Base-by-base conservation (phyloP, 768 basidiomycete genomes). In the Tricholoma hemisulphureum region DNA sequence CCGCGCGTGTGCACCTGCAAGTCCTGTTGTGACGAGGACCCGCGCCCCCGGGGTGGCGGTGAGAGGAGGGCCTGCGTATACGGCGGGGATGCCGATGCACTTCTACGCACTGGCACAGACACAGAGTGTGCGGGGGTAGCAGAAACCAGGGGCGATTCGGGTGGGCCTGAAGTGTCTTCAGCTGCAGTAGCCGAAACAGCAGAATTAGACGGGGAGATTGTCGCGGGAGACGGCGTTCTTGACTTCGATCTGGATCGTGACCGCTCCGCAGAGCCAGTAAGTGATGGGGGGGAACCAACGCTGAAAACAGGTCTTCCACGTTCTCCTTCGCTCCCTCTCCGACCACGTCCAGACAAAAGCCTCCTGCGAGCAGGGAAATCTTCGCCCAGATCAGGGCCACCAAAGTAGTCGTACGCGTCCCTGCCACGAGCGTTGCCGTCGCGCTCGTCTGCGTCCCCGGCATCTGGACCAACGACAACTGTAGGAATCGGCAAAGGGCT, bases 361-460 rank as follows among this genome's bases (percentile, higher is more conserved):
- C 50, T 61, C 55, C 57, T 56, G 56, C 69, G 62, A 48, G 65
- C 61, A 64, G 69, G 65, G 56, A 75, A 81, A 58, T 81, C 83
- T 53, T 80, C 81, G 2, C 81, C 82, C 13, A 84, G 73, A 65
- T 84, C 83, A 8, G 85, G 79, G 2, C 81, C 84, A 9, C 72
- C 80, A 62, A 86, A 86, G 69, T 84, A 83, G 63, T 87, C 84
- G 61, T 81, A 83, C 14, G 81, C 81, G 60, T 76, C 75, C 35
- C 70, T 69, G 26, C 71, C 70, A 67, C 8, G 58, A 56, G 32
- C 53, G 26, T 21, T 26, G 24, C 52, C 4, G 41, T 37, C 32
- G 39, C 32, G 32, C 32, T 50, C 43, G 28, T 59, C 48, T 13
- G 43, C 46, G n/a, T 24, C 28, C 21, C 56, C 46, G 23, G 46